Evolutionary conservation across 2,329 filamentous ascomycete genomes (phyloP).

Genomic region (Fusarium sp.): DNA sequence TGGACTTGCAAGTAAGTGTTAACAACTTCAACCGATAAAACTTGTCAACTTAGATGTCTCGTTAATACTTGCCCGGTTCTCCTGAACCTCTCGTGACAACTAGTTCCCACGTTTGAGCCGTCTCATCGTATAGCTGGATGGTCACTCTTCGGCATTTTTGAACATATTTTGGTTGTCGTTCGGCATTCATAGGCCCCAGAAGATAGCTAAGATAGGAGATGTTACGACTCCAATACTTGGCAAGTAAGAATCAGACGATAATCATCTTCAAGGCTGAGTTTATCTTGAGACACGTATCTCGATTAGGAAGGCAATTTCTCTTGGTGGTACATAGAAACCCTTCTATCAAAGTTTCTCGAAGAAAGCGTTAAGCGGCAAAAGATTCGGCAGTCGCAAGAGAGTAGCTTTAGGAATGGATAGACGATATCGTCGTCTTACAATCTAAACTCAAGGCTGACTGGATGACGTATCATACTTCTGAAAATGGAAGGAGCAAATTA

Average conservation of each 20-base stretch:
- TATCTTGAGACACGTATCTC: not conserved
- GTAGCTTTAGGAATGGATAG: accelerated
- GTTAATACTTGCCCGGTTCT: not conserved
- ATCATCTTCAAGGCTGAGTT: not conserved
- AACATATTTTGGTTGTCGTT: not conserved
- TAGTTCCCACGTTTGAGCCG: no score
- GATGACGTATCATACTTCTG: not conserved
- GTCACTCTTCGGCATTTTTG: not conserved
- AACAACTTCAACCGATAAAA: no score
- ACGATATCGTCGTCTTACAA: no score
- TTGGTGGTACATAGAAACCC: accelerated
- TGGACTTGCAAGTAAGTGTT: no score
- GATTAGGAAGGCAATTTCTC: not conserved
- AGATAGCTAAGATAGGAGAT: not conserved
- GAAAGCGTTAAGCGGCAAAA: not conserved
- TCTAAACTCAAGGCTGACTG: no score
- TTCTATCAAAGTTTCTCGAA: not conserved
- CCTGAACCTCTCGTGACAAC: not conserved
- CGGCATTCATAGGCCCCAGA: not conserved
- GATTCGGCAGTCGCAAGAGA: not conserved
- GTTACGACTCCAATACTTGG: not conserved
- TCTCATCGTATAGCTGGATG: not conserved
- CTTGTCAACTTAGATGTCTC: not conserved
- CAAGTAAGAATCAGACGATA: not conserved
- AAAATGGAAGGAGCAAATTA: not conserved